Evolutionary conservation across 208 protist species (phyloP), one percentile per base, ranked within the genome.

Genomic region (Kentomonas sorsogonicus): DNA sequence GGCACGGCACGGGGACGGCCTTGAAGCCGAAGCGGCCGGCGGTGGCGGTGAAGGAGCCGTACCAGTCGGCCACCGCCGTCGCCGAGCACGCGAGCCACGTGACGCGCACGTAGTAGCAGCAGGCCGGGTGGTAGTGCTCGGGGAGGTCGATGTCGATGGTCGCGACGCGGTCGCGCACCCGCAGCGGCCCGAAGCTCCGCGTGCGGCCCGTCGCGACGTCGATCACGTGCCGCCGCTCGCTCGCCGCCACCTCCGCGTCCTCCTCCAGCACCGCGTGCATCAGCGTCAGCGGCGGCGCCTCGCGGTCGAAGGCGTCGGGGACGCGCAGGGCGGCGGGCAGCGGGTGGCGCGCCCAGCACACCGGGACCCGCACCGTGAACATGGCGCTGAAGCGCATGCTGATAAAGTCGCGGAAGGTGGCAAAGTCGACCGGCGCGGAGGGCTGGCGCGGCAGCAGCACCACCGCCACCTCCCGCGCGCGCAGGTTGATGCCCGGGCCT

Each of bases 61-160:
- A 52, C 86, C 86, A 94, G 63, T 94, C 83, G 25, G 63, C 43
- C 36, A 91, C 68, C 7, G 89, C 65, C n/a, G 69, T 61, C 46
- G 72, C 67, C n/a, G 72, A 65, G 57, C 86, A 94, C 31, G 64
- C 73, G 23, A 94, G 64, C 86, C 86, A 94, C 0, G 77, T 72
- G 20, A 94, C 64, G 44, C 69, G 68, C 44, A 94, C 23, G 26
- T 76, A 57, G 66, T 86, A 94, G 60, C 70, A 68, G 57, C 83
- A 90, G 47, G 66, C 51, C 4, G 63, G 47, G 57, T 85, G 66
- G 66, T 88, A 91, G 16, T 48, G 52, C 40, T 44, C 39, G 22
- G 83, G 74, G 22, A 91, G 66, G 48, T 63, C 54, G 39, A 89
- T 71, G 43, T 94, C 80, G 11, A 87, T 58, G 23, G 69, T 77